Evolutionary conservation across 495 filamentous ascomycete genomes (phyloP).

Genomic region (Apiosordaria backusii): DNA sequence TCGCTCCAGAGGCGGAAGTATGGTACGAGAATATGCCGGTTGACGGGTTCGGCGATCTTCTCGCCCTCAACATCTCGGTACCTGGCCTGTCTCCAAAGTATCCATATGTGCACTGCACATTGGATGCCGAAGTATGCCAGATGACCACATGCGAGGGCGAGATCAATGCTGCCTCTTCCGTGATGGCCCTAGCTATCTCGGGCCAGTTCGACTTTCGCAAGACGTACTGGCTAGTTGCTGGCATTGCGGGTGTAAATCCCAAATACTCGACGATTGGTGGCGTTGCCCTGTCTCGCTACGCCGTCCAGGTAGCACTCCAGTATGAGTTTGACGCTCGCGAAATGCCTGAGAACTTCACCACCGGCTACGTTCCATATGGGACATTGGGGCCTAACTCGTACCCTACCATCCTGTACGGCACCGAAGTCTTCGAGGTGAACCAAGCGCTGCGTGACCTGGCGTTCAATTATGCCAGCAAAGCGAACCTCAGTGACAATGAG

Average conservation of each 20-base stretch:
- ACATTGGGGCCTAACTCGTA: slow-evolving; percentile 53
- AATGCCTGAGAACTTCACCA: slow-evolving; percentile 60
- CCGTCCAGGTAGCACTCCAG: slow-evolving; percentile 69
- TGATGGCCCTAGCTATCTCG: slow-evolving; percentile 57
- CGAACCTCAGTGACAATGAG: slow-evolving; percentile 53
- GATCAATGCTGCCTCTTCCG: slow-evolving; percentile 69
- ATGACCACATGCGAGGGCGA: slow-evolving; percentile 56
- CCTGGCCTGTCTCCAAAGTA: slow-evolving; percentile 64
- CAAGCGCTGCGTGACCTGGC: slow-evolving; percentile 55
- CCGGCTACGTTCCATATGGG: slow-evolving; percentile 65
- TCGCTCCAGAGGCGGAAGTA: slow-evolving; percentile 60
- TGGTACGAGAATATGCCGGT: slow-evolving; percentile 61
- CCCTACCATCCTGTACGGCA: slow-evolving; percentile 64
- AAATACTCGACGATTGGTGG: slow-evolving; percentile 58
- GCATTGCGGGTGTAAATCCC: slow-evolving; percentile 71
- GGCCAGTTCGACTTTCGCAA: slow-evolving; percentile 59
- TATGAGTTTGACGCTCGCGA: slow-evolving; percentile 72
- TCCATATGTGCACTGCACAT: slow-evolving; percentile 61
- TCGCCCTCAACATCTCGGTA: slow-evolving; percentile 62
- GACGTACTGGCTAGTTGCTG: slow-evolving; percentile 69
- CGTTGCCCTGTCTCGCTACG: slow-evolving; percentile 64
- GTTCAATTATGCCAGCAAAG: slow-evolving; percentile 52
- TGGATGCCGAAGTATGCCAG: slow-evolving; percentile 57
- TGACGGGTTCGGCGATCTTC: slow-evolving; percentile 45
- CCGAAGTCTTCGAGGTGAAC: slow-evolving; percentile 75